phyloP scores from a whole-genome alignment of 2,329 filamentous ascomycete genomes.

The Endoconidiophora polonica region DNA sequence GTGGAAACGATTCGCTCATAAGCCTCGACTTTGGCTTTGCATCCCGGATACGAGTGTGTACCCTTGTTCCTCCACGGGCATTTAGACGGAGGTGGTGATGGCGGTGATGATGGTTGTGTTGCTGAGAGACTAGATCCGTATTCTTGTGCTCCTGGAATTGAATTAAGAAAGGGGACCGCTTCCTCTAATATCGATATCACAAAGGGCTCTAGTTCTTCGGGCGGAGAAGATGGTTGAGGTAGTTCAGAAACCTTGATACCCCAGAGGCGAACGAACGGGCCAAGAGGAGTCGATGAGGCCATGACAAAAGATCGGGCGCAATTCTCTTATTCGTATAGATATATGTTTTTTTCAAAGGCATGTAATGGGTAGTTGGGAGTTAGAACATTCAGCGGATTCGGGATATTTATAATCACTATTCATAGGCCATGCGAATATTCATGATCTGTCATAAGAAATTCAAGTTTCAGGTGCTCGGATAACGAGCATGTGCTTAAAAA shows the following conservation, averaged over 20 bases:
- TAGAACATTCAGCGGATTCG: background rate
- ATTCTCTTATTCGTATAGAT: background rate
- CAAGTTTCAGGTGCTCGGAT: slow-evolving; percentile 9
- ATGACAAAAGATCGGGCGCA: background rate
- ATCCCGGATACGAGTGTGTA: slow-evolving; percentile 31
- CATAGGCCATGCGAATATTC: no score
- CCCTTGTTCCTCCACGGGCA: slow-evolving; percentile 33
- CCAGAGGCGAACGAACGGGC: slow-evolving; percentile 37
- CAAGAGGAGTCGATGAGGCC: slow-evolving; percentile 17
- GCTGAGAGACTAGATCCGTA: slow-evolving; percentile 13
- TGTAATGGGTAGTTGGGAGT: background rate
- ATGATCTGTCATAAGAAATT: background rate
- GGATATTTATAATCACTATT: no score
- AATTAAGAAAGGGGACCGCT: slow-evolving; percentile 40
- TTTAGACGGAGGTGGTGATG: slow-evolving; percentile 9
- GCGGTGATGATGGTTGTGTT: background rate
- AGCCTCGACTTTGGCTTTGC: slow-evolving; percentile 34
- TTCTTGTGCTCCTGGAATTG: slow-evolving; percentile 26
- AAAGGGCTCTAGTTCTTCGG: slow-evolving; percentile 32
- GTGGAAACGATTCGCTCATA: slow-evolving; percentile 32
- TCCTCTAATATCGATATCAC: slow-evolving; percentile 38
- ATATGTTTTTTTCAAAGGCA: background rate
- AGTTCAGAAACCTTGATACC: slow-evolving; percentile 33
- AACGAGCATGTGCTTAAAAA: background rate
- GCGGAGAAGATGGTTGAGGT: slow-evolving; percentile 24